phyloP scores from a whole-genome alignment of 495 filamentous ascomycete genomes.

The Xylaria nigripes region DNA sequence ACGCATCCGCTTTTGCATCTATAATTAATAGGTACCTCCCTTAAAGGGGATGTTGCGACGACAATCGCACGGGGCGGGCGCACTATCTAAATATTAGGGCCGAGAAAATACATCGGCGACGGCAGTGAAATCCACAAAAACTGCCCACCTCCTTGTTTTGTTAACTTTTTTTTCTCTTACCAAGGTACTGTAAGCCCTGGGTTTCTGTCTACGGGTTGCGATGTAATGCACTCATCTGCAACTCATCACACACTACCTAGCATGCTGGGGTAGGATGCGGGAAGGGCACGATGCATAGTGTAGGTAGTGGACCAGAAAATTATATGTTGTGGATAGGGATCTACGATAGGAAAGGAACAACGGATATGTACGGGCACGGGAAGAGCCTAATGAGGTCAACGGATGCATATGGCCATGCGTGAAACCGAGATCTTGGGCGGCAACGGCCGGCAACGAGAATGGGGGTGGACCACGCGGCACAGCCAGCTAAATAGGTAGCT shows the following conservation, averaged over 20 bases:
- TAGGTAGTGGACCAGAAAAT: slow-evolving; percentile 5
- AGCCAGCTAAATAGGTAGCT: background rate
- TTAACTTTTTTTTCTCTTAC: background rate
- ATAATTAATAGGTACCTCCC: too few species aligned
- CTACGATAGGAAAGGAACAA: slow-evolving; percentile 9
- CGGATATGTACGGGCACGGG: slow-evolving; percentile 14
- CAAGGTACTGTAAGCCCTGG: too few species aligned
- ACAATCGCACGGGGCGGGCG: background rate
- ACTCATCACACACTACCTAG: background rate
- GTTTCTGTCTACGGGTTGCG: background rate
- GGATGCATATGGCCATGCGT: slow-evolving; percentile 14
- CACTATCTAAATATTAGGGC: background rate
- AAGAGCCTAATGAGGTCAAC: slow-evolving; percentile 14
- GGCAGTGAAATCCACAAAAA: background rate
- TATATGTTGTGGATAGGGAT: slow-evolving; percentile 8
- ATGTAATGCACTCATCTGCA: background rate
- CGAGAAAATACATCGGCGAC: background rate
- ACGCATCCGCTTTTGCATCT: too few species aligned
- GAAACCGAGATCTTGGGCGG: slow-evolving; percentile 14
- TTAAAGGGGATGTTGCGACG: background rate
- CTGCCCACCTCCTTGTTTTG: background rate
- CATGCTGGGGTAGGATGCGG: slow-evolving; percentile 11
- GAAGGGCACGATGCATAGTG: slow-evolving; percentile 9
- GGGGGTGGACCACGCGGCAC: background rate
- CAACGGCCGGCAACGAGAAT: slow-evolving; percentile 10